These are phyloP conservation scores for Coix lacrymajobi DNA, from an alignment of 176 grass and related monocot species.

Conservation along the genomic window DNA sequence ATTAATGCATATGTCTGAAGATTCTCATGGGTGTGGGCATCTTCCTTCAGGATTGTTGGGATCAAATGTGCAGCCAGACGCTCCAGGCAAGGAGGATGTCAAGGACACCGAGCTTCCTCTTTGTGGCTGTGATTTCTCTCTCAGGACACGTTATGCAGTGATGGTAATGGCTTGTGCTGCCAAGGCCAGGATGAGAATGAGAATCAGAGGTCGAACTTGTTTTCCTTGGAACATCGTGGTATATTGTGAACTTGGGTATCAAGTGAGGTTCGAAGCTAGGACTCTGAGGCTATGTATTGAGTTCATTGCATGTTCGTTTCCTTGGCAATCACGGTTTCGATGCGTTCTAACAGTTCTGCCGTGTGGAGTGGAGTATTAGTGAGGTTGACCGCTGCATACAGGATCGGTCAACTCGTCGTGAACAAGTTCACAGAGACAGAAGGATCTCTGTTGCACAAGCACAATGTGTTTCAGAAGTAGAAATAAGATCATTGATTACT, in stretches of 20 bases:
- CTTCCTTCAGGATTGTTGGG: constrained; percentile 20
- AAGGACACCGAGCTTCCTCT: not conserved
- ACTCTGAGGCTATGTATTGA: not conserved
- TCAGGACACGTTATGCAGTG: constrained; percentile 25
- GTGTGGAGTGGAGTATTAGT: not conserved
- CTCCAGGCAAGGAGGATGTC: constrained; percentile 5
- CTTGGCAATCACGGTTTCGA: constrained; percentile 13
- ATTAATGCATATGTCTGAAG: not conserved
- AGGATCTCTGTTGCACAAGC: not conserved
- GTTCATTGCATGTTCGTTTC: not conserved
- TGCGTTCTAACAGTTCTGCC: not conserved
- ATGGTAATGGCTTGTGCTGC: not conserved
- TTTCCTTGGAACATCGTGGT: not conserved
- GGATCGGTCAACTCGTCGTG: not conserved
- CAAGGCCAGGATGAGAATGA: constrained; percentile 33
- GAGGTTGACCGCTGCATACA: not conserved
- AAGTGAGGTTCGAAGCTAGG: not conserved
- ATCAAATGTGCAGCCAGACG: constrained; percentile 35
- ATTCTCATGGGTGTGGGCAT: constrained; percentile 29
- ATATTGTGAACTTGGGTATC: not conserved
- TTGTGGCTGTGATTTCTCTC: not conserved
- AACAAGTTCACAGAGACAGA: constrained; percentile 4
- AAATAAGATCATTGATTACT: not conserved
- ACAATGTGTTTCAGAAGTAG: too few relatives aligned
- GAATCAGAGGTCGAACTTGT: not conserved